These are phyloP conservation scores for Rubroboletus satanas DNA, from an alignment of 768 basidiomycete species.

Conservation along the genomic window DNA sequence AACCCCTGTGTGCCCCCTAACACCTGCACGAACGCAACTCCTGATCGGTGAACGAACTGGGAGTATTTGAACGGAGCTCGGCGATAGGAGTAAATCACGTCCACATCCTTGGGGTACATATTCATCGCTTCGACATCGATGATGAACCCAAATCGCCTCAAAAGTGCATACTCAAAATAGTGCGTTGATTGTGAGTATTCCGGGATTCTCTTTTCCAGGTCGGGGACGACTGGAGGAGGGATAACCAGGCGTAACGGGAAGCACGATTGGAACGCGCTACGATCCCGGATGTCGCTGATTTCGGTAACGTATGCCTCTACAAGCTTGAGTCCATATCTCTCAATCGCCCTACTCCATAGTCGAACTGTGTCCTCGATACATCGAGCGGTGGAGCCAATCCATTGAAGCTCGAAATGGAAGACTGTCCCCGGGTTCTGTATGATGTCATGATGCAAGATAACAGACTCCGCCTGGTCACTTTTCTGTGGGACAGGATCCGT, in stretches of 20 bases:
- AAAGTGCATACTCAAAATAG: constrained; percentile 79
- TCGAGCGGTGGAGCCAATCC: constrained; percentile 92
- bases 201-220: constrained; percentile 63
- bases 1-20: constrained; percentile 76
- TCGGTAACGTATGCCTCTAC: constrained; percentile 93
- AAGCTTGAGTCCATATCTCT: constrained; percentile 85
- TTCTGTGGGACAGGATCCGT: constrained; percentile 40
- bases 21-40: constrained; percentile 88
- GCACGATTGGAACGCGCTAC: constrained; percentile 90
- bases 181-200: constrained; percentile 61
- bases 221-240: constrained; percentile 66
- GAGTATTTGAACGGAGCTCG: constrained; percentile 73
- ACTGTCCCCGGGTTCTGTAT: constrained; percentile 93
- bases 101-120: constrained; percentile 75
- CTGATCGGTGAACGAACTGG: constrained; percentile 89
- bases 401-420: constrained; percentile 96
- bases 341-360: constrained; percentile 77
- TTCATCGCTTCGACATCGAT: constrained; percentile 76
- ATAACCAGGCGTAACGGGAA: constrained; percentile 77
- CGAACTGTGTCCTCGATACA: constrained; percentile 86
- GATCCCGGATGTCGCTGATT: constrained; percentile 79
- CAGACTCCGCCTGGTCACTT: constrained; percentile 85
- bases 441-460: constrained; percentile 88
- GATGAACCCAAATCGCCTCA: constrained; percentile 77
- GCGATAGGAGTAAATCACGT: constrained; percentile 88